Percentiles rank a stretch among this genome's conserved stretches.
phyloP scores from a whole-genome alignment of 345 rosid genomes.

The Ailanthus altissimus region DNA sequence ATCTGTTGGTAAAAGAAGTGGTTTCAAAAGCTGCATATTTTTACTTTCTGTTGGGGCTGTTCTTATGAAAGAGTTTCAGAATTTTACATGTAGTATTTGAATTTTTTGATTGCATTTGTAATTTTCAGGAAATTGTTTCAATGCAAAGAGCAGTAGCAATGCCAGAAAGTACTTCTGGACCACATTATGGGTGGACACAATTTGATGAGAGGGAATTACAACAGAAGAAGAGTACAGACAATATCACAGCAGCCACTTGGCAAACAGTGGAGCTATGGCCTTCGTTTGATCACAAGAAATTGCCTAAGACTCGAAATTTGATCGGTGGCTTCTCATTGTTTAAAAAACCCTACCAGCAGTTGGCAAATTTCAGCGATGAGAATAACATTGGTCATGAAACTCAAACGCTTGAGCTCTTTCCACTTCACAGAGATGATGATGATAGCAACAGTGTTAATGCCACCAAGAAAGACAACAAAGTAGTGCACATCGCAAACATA shows the following conservation, averaged over 20 bases:
- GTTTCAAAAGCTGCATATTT: constrained; percentile 33
- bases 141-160: constrained; percentile 22
- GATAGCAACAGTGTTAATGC: constrained; percentile 12
- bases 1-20: constrained; percentile 32
- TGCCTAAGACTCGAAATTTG: neutral
- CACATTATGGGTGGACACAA: constrained; percentile 30
- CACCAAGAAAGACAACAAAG: constrained; percentile 26
- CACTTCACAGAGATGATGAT: constrained; percentile 29
- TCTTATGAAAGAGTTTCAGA: constrained; percentile 19
- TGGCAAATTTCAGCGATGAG: constrained; percentile 1
- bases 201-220: constrained; percentile 34
- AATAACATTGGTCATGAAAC: constrained; percentile 20
- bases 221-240: constrained; percentile 18
- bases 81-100: neutral
- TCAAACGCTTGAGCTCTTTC: constrained; percentile 60
- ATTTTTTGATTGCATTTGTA: neutral
- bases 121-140: constrained; percentile 27
- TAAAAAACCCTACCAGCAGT: constrained; percentile 8
- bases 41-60: constrained; percentile 35
- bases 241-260: constrained; percentile 24
- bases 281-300: neutral
- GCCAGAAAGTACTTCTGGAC: constrained; percentile 21
- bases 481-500: constrained; percentile 28
- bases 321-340: neutral
- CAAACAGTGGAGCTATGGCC: constrained; percentile 5